Evolutionary conservation across 768 basidiomycete genomes (phyloP).

Genomic region (Agrocybe pediades): DNA sequence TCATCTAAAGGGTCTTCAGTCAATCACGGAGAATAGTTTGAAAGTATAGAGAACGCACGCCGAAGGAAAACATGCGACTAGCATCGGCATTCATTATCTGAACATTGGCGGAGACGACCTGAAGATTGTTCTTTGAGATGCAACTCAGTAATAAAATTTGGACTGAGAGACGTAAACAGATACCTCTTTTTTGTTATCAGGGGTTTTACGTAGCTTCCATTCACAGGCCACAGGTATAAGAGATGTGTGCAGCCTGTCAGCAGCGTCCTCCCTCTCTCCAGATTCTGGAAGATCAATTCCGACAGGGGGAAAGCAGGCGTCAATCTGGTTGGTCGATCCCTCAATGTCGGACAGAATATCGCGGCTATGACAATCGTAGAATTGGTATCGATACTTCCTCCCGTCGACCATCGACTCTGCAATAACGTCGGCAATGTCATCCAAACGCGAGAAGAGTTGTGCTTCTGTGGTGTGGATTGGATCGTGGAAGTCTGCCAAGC

Average conservation of each 20-base stretch:
- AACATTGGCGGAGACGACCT: not conserved
- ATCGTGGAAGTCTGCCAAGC: not conserved
- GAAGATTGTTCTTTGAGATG: not conserved
- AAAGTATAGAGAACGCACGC: not conserved
- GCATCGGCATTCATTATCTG: conserved; percentile 1
- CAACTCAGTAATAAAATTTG: no score
- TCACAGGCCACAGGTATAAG: not conserved
- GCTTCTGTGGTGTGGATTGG: not conserved
- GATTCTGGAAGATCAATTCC: no score
- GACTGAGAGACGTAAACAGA: not conserved
- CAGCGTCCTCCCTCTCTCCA: no score
- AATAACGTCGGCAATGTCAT: not conserved
- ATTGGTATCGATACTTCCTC: not conserved
- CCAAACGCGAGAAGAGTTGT: not conserved
- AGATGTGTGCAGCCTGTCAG: not conserved
- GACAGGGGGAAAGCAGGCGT: not conserved
- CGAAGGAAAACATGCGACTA: not conserved
- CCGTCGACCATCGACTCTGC: not conserved
- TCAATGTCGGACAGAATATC: not conserved
- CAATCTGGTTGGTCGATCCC: not conserved
- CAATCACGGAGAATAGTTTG: not conserved
- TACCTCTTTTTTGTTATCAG: not conserved
- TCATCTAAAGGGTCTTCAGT: not conserved
- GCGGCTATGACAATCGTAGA: not conserved
- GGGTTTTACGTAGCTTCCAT: not conserved